These are phyloP conservation scores for Amauroascus verrucosus DNA, from an alignment of 2,329 filamentous ascomycete species.

Conservation along the genomic window DNA sequence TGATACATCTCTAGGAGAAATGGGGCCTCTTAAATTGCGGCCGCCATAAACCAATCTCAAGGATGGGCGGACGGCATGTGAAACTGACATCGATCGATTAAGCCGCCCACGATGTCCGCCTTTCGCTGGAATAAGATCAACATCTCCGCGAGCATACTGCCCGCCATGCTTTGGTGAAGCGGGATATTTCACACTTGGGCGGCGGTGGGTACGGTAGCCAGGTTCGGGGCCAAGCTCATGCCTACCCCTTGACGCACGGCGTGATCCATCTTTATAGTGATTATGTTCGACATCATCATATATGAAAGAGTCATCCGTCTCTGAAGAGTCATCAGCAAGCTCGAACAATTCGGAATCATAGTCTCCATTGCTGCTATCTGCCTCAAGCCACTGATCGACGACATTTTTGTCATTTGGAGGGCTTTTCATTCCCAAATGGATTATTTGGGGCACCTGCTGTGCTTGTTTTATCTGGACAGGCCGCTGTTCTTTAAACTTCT, in stretches of 20 bases:
- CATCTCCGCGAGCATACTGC: slow-evolving; percentile 16
- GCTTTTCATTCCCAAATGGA: slow-evolving; percentile 11
- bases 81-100: slow-evolving; percentile 10
- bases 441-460: slow-evolving; percentile 11
- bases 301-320: slow-evolving; percentile 21
- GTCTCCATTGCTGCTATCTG: slow-evolving; percentile 23
- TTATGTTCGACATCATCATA: slow-evolving; percentile 18
- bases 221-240: slow-evolving; percentile 13
- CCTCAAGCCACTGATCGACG: slow-evolving; percentile 16
- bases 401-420: slow-evolving; percentile 9
- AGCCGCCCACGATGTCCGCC: slow-evolving; percentile 14
- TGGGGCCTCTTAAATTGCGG: background rate
- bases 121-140: slow-evolving; percentile 22
- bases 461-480: slow-evolving; percentile 5
- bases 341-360: slow-evolving; percentile 25
- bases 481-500: background rate
- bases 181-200: slow-evolving; percentile 17
- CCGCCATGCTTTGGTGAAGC: background rate
- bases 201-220: slow-evolving; percentile 23
- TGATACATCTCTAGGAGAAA: background rate
- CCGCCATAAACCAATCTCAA: background rate
- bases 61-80: slow-evolving; percentile 3
- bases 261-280: background rate
- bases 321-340: slow-evolving; percentile 21
- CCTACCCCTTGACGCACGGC: slow-evolving; percentile 17